These are phyloP conservation scores for Amaranthus tricolor DNA, from an alignment of 179 eudicot species.

Conservation along the genomic window DNA sequence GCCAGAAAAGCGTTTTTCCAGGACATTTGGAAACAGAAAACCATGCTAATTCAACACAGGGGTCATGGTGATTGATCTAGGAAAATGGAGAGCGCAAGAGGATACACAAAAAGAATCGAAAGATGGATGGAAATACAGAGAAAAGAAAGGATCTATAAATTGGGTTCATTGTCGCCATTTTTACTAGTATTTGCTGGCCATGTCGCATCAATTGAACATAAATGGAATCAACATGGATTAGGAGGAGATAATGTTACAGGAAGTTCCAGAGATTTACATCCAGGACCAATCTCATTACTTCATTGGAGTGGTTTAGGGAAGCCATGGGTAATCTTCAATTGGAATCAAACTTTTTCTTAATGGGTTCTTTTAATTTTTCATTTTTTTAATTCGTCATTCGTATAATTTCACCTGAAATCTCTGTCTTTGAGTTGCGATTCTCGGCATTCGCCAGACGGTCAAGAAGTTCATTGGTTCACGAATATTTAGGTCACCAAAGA, in stretches of 20 bases:
- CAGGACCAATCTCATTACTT: conserved; percentile 63
- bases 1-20: conserved; percentile 39
- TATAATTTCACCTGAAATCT: conserved; percentile 63
- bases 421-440: conserved; percentile 49
- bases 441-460: conserved; percentile 60
- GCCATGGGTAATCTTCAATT: conserved; percentile 46
- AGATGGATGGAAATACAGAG: conserved; percentile 85
- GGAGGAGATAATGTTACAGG: conserved; percentile 73
- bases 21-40: conserved; percentile 40
- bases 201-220: conserved; percentile 68
- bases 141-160: conserved; percentile 60
- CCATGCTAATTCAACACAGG: conserved; percentile 87
- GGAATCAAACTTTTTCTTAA: not conserved
- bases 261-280: conserved; percentile 67
- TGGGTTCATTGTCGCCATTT: conserved; percentile 74
- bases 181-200: conserved; percentile 67
- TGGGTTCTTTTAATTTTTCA: conserved; percentile 35
- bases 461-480: conserved; percentile 63
- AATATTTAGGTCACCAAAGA: conserved; percentile 66
- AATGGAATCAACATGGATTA: too few relatives aligned
- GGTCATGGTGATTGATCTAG: conserved; percentile 80
- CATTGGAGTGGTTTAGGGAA: conserved; percentile 85
- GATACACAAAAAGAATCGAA: conserved; percentile 67
- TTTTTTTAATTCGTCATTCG: conserved; percentile 63
- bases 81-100: conserved; percentile 55